Evolutionary conservation across 2,329 filamentous ascomycete genomes (phyloP).

Genomic region (Neonectria coccinea): DNA sequence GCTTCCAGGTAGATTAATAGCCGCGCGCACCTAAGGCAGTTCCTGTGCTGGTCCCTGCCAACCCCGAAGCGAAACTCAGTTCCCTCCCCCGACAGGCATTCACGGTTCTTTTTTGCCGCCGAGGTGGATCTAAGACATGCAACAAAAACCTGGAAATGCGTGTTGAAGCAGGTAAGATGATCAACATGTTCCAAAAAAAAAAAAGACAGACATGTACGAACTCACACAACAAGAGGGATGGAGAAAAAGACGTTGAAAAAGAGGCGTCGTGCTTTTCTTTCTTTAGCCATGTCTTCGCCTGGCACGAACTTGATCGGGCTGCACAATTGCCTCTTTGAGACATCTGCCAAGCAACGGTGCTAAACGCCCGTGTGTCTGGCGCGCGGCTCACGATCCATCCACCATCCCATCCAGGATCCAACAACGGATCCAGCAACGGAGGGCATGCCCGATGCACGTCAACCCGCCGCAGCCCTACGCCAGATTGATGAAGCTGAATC

Average conservation of each 20-base stretch:
- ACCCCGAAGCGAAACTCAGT: not conserved
- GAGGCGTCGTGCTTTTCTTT: not conserved
- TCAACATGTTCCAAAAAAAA: not conserved
- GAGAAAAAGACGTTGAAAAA: not conserved
- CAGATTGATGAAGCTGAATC: not conserved
- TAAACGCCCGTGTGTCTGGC: constrained; percentile 10
- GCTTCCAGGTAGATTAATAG: constrained; percentile 35
- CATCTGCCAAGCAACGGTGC: not conserved
- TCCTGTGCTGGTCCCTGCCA: not conserved
- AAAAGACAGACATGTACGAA: not conserved
- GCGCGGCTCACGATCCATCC: constrained; percentile 14
- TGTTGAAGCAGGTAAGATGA: not conserved
- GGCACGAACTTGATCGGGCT: not conserved
- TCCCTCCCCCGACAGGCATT: not conserved
- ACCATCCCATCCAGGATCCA: not conserved
- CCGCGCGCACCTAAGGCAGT: constrained; percentile 15
- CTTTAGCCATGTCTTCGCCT: not conserved
- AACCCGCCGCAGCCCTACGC: constrained; percentile 5
- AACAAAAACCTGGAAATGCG: not conserved
- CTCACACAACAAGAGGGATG: not conserved
- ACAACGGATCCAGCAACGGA: not conserved
- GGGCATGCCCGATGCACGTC: not conserved
- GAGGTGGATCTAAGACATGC: not conserved
- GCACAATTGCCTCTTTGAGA: not conserved
- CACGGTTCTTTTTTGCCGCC: not conserved